Percentiles rank a stretch among this genome's conserved stretches.
These are phyloP conservation scores for Ceratocystis cacaofunesta DNA, from an alignment of 2,329 filamentous ascomycete species.

Conservation along the genomic window DNA sequence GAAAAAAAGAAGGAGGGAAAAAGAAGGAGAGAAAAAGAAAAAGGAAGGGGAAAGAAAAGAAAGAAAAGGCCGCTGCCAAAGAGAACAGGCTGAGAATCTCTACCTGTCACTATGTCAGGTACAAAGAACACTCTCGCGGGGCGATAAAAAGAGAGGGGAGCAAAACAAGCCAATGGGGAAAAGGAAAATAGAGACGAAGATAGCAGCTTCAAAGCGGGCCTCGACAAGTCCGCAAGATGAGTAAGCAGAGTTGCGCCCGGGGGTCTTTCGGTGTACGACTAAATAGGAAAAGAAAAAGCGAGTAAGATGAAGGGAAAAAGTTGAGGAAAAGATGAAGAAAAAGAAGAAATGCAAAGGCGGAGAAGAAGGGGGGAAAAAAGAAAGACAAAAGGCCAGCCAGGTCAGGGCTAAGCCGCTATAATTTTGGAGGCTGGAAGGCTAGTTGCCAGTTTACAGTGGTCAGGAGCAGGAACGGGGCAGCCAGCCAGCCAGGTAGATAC, in stretches of 20 bases:
- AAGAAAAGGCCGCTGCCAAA: background rate
- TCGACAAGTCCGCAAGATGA: background rate
- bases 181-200: background rate
- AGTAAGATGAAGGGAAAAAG: background rate
- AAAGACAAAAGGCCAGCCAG: constrained; percentile 5
- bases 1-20: background rate
- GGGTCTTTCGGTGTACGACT: background rate
- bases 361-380: constrained; percentile 7
- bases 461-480: background rate
- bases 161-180: constrained; percentile 17
- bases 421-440: constrained; percentile 4
- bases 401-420: background rate
- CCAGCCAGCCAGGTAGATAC: background rate
- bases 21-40: background rate
- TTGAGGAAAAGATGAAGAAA: constrained; percentile 9
- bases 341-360: constrained; percentile 3
- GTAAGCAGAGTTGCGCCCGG: constrained; percentile 3
- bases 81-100: background rate
- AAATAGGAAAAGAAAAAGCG: constrained; percentile 19
- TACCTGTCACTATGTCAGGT: background rate
- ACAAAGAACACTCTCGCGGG: background rate
- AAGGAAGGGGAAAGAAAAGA: background rate
- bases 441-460: background rate
- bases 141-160: constrained; percentile 17
- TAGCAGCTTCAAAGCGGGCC: background rate